These are phyloP conservation scores for Linum lewisii DNA, from an alignment of 345 rosid species.

Conservation along the genomic window DNA sequence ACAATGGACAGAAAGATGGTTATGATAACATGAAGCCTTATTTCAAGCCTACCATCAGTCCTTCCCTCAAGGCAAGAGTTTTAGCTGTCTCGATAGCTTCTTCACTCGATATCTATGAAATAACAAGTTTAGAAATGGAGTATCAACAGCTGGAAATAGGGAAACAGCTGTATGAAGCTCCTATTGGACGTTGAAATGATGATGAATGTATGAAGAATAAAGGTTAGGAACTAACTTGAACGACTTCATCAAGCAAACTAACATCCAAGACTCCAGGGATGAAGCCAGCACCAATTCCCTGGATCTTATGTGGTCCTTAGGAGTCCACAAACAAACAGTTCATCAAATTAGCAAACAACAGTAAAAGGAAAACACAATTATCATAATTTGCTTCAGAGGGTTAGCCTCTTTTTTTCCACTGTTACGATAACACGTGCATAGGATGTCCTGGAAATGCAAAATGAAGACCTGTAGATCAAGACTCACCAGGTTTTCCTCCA, in stretches of 20 bases:
- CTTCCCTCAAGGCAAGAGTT: slow-evolving; percentile 49
- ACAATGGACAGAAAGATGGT: background rate
- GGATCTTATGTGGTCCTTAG: slow-evolving; percentile 39
- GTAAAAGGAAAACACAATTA: background rate
- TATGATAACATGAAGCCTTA: background rate
- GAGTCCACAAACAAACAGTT: background rate
- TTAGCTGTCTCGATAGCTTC: slow-evolving; percentile 48
- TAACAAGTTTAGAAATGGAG: background rate
- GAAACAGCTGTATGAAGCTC: background rate
- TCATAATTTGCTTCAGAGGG: too few species aligned
- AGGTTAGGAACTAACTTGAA: slow-evolving; percentile 22
- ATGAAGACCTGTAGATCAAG: background rate
- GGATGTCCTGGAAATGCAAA: background rate
- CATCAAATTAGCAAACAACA: background rate
- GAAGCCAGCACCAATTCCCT: slow-evolving; percentile 38
- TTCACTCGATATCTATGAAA: slow-evolving; percentile 32
- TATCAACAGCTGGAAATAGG: background rate
- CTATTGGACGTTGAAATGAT: background rate
- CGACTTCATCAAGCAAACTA: slow-evolving; percentile 28
- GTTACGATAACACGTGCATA: background rate
- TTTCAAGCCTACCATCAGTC: slow-evolving; percentile 34
- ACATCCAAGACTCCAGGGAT: slow-evolving; percentile 30
- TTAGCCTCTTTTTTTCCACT: background rate
- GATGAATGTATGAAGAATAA: background rate
- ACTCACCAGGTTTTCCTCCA: slow-evolving; percentile 87